Conservation (phyloP, 306 rosid genomes). For the Pyrus communis region DNA sequence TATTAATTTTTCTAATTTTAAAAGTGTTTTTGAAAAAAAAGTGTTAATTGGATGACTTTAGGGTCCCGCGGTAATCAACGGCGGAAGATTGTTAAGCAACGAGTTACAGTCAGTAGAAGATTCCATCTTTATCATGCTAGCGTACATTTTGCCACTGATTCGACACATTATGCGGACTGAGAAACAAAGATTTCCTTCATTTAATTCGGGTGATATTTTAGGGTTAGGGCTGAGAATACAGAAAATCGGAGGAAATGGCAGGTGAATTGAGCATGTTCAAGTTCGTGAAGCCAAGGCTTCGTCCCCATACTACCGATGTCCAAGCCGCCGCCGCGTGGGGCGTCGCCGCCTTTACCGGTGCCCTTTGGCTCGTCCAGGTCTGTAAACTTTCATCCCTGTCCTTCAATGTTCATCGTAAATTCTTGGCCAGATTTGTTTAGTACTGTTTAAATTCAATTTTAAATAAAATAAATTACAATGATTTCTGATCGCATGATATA, state of each 20-base stretch:
- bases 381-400: background rate
- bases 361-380: constrained; percentile 63
- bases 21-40: background rate
- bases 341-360: constrained; percentile 57
- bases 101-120: background rate
- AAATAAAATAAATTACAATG: too few species aligned
- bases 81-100: background rate
- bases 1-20: too few species aligned
- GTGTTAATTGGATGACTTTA: background rate
- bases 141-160: background rate
- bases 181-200: constrained; percentile 2
- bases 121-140: background rate
- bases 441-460: too few species aligned
- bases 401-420: too few species aligned
- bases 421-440: too few species aligned
- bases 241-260: constrained; percentile 27
- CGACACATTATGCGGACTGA: background rate
- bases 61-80: background rate
- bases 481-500: rapidly evolving
- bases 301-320: constrained; percentile 49
- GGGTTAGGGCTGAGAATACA: constrained; percentile 19
- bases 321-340: constrained; percentile 85
- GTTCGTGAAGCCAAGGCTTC: constrained; percentile 29
- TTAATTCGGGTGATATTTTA: background rate
- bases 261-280: constrained; percentile 30